Evolutionary conservation across 495 filamentous ascomycete species (phyloP), one percentile per base, ranked within the genome.

Genomic region (Trichocladium antarcticum): DNA sequence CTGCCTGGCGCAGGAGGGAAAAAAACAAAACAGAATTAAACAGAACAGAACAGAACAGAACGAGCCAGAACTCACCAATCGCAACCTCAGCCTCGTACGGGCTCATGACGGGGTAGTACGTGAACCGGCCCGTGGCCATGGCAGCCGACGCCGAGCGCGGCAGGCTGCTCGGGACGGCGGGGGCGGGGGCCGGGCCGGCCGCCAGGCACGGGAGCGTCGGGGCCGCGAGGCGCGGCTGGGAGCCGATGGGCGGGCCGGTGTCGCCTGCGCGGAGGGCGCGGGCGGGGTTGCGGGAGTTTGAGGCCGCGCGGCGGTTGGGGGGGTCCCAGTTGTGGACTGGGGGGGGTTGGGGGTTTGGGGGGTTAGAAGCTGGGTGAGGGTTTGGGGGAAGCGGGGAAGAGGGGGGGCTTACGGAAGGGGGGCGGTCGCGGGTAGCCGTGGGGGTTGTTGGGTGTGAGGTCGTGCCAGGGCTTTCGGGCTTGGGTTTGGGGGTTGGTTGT

Each of bases 371-470:
- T 32, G 31, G 31, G 31, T 32, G 31, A 10, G 31, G 4, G 31
- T 14, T 32, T 32, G 31, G 31, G 31, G 10, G 6, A 16, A 40
- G 29, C 3, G n/a, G 2, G 32, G 29, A 3, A 14, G 5, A 7
- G n/a, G 16, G 35, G 10, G 12, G 24, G 53, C 59, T 55, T 36
- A 61, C 59, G 31, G 32, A 61, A 61, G 8, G 50, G 31, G 2
- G 56, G 48, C 2, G 59, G 53, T 4, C 22, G 17, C 8, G 28
- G 50, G 24, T 59, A 61, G 16, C 55, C 58, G 42, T 49, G 22
- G 6, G 49, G 55, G 27, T 47, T 57, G 46, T 50, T 29, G 5
- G 55, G 58, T n/a, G 45, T 14, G 21, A 60, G 31, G 29, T 51
- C 37, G 0, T 16, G 10, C 19, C 41, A 19, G 27, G 24, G 22